A percentile compares a stretch with the other conserved stretches of the same genome.
phyloP scores from a whole-genome alignment of 371 early-diverging fungal genomes.

The Circinella umbellata region DNA sequence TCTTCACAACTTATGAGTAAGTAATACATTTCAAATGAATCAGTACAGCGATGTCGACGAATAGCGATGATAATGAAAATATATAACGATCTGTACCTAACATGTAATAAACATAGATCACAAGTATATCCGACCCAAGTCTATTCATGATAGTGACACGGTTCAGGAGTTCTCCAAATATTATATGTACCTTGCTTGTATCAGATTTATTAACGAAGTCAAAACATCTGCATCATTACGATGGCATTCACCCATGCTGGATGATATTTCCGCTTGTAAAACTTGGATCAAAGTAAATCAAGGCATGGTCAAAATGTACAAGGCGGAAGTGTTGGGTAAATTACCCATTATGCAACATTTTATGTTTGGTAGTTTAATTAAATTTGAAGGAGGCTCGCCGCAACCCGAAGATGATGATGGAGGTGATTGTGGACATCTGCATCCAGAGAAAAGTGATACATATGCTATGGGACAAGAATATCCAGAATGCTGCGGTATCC shows the following conservation, averaged over 20 bases:
- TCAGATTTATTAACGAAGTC: constrained; percentile 85
- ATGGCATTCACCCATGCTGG: constrained; percentile 96
- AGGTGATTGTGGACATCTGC: constrained; percentile 53
- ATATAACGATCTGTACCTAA: no score
- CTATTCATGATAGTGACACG: constrained; percentile 84
- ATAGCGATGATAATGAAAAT: no score
- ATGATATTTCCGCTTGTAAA: constrained; percentile 94
- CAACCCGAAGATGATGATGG: constrained; percentile 47
- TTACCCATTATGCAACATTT: constrained; percentile 99
- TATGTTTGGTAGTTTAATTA: constrained; percentile 84
- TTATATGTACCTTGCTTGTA: constrained; percentile 94
- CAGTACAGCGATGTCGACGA: no score
- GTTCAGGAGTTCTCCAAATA: constrained; percentile 82
- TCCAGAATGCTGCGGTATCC: constrained; percentile 95
- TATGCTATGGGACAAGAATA: constrained; percentile 93
- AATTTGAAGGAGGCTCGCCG: constrained; percentile 58
- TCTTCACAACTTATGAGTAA: constrained; percentile 83
- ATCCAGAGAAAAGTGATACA: constrained; percentile 50
- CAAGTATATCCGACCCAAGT: constrained; percentile 85
- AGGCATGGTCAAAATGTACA: constrained; percentile 98
- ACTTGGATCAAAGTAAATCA: constrained; percentile 93
- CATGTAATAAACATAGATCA: constrained; percentile 46
- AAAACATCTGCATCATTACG: constrained; percentile 65
- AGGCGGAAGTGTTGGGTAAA: constrained; percentile 95
- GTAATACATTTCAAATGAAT: neutral